phyloP scores from a whole-genome alignment of 2,329 filamentous ascomycete species.

The Leptographium procerum region DNA sequence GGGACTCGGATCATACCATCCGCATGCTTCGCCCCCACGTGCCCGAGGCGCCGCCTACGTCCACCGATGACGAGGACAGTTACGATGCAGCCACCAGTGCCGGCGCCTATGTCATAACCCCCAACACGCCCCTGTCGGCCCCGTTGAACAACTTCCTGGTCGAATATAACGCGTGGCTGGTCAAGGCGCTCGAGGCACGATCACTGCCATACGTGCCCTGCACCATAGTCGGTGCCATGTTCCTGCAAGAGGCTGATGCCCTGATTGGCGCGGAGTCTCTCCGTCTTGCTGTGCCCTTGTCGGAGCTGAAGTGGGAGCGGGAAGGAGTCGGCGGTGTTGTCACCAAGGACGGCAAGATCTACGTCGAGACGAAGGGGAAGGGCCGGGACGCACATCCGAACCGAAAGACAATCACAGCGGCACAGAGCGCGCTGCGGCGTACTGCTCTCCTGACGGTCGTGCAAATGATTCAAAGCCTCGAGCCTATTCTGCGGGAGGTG shows the following conservation, averaged over 20 bases:
- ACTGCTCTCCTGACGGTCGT: slow-evolving; percentile 75
- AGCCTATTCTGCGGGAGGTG: slow-evolving; percentile 68
- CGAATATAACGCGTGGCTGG: slow-evolving; percentile 76
- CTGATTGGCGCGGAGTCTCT: slow-evolving; percentile 60
- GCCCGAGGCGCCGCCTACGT: slow-evolving; percentile 32
- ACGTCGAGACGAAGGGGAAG: slow-evolving; percentile 35
- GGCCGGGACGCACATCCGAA: slow-evolving; percentile 16
- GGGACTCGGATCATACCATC: slow-evolving; percentile 79
- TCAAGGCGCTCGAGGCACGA: slow-evolving; percentile 60
- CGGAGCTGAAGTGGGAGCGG: slow-evolving; percentile 77
- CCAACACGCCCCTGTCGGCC: slow-evolving; percentile 70
- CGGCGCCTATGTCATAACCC: slow-evolving; percentile 71
- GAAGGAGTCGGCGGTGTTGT: slow-evolving; percentile 56
- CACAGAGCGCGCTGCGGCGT: slow-evolving; percentile 62
- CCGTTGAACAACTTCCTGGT: slow-evolving; percentile 72
- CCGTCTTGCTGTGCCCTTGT: slow-evolving; percentile 75
- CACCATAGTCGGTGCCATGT: slow-evolving; percentile 60
- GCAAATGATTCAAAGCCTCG: slow-evolving; percentile 74
- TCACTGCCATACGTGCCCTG: slow-evolving; percentile 67
- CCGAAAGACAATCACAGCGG: slow-evolving; percentile 39
- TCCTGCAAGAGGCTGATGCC: slow-evolving; percentile 68
- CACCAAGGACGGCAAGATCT: slow-evolving; percentile 49
- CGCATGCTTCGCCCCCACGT: slow-evolving; percentile 74
- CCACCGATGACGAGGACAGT: slow-evolving; percentile 40
- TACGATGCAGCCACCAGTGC: slow-evolving; percentile 53